Conservation (phyloP, 208 protist species). For the Leishmania lainsoni region DNA sequence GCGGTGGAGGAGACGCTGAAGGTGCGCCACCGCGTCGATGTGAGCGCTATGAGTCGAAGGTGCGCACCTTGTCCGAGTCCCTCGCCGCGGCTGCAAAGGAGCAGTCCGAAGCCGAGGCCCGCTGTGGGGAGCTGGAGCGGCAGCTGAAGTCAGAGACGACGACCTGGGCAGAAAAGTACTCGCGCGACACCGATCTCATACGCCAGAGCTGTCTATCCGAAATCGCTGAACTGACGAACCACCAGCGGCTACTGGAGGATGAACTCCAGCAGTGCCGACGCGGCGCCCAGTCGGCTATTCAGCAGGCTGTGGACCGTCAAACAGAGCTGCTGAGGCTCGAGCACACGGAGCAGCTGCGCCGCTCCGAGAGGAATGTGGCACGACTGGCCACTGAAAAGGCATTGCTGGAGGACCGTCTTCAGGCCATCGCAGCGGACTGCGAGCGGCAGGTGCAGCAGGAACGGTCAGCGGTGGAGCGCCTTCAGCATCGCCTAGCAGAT, state of each 20-base stretch:
- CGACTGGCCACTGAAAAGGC: conserved; percentile 11
- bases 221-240: conserved; percentile 15
- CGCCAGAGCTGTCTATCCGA: conserved; percentile 19
- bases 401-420: conserved; percentile 15
- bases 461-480: conserved; percentile 13
- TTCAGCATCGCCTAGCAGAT: conserved; percentile 3
- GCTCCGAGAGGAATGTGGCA: conserved; percentile 3
- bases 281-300: conserved; percentile 2
- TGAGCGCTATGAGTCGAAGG: conserved; percentile 12
- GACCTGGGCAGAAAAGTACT: conserved; percentile 6
- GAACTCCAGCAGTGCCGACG: conserved; percentile 10
- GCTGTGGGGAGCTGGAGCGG: conserved; percentile 9
- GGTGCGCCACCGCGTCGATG: conserved; percentile 9
- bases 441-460: conserved; percentile 15
- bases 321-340: conserved; percentile 17
- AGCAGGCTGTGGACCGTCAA: conserved; percentile 17
- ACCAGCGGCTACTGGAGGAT: conserved; percentile 18
- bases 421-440: conserved; percentile 1
- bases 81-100: conserved; percentile 3
- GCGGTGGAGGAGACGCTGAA: conserved; percentile 17
- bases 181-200: conserved; percentile 15
- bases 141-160: conserved; percentile 6
- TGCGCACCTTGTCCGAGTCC: conserved; percentile 9
- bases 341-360: conserved; percentile 6
- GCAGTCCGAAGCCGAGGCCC: background rate